Base-by-base conservation (phyloP, 2,329 filamentous ascomycete genomes). In the Chrysosporium queenslandicum region DNA sequence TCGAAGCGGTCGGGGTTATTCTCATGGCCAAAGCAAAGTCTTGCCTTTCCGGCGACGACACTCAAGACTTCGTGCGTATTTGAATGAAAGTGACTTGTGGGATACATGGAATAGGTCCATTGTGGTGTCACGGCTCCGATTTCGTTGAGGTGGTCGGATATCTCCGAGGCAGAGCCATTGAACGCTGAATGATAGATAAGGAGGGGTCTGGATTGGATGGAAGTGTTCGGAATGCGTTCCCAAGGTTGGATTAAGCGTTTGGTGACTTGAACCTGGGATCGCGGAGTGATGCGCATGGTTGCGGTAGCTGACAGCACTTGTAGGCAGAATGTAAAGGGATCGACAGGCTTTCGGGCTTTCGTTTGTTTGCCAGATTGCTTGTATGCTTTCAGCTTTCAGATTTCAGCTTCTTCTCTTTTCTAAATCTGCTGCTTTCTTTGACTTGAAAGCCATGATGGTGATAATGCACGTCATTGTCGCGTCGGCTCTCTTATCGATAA, bases 81-180 rank as follows among this genome's bases (percentile, higher is more conserved):
- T 59, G 73, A 79, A 67, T 87, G 83, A 64, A 83, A 87, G 66
- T 86, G 83, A 0, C 76, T 79, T 4, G 74, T 77, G 32, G 64
- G 66, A 64, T 83, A 86, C 82, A 86, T 86, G 14, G 79, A 80
- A 66, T 81, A 85, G 23, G 78, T 74, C 83, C 82, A 86, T 61
- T 83, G 79, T 0, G 83, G 81, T 1, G 60, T 62, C 2, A 84
- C 81, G 30, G 79, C 77, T 6, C 74, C 76, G 14, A 79, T 63
- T 2, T 64, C 60, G 5, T 63, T 61, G 4, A 87, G 72, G 56
- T 82, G 81, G 0, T 71, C 62, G 60, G 83, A 78, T 45, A 85
- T 76, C 1, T 70, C 61, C 2, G 73, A 70, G 2, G 79, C 68
- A 3, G 73, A 70, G 2, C 66, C 59, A 3, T 68, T 64, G 58